These are phyloP conservation scores for Priceomyces melissophilus DNA, from an alignment of 805 yeast species.

Conservation along the genomic window DNA sequence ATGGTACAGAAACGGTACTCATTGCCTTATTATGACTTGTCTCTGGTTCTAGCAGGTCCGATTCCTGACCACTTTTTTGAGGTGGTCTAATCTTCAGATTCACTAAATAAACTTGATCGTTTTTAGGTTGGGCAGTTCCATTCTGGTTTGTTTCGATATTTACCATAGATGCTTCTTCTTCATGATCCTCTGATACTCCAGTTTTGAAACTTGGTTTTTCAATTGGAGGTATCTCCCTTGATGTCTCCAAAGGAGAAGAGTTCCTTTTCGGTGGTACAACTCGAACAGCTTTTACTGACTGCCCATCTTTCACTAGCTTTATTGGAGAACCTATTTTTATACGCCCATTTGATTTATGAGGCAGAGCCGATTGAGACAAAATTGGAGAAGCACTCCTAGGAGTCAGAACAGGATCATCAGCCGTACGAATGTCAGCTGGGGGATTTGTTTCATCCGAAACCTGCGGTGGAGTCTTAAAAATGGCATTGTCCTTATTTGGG, in stretches of 20 bases:
- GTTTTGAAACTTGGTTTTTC: no score
- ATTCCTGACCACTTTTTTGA: conserved; percentile 4
- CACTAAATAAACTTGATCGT: background rate
- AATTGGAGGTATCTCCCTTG: no score
- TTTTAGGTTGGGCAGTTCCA: no score
- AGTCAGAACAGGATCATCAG: background rate
- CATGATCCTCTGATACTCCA: background rate
- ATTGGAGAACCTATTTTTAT: conserved; percentile 41
- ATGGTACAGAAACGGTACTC: conserved; percentile 34
- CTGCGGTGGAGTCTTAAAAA: conserved; percentile 29
- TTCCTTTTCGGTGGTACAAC: conserved; percentile 8
- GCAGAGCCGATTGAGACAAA: background rate
- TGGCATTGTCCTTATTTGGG: conserved; percentile 13
- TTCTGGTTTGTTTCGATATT: conserved; percentile 17
- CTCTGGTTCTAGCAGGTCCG: background rate
- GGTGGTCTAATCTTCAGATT: conserved; percentile 22
- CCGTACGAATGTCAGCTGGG: no score
- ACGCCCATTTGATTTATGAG: conserved; percentile 11
- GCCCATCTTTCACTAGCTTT: conserved; percentile 27
- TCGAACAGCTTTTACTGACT: conserved; percentile 23
- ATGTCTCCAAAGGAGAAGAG: background rate
- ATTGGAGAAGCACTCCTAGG: background rate
- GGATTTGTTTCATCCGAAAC: conserved; percentile 1
- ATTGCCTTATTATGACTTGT: conserved; percentile 10
- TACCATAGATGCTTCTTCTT: background rate